Conservation (phyloP, 2,329 filamentous ascomycete genomes). For the Magnaporthiopsis rhizophila region DNA sequence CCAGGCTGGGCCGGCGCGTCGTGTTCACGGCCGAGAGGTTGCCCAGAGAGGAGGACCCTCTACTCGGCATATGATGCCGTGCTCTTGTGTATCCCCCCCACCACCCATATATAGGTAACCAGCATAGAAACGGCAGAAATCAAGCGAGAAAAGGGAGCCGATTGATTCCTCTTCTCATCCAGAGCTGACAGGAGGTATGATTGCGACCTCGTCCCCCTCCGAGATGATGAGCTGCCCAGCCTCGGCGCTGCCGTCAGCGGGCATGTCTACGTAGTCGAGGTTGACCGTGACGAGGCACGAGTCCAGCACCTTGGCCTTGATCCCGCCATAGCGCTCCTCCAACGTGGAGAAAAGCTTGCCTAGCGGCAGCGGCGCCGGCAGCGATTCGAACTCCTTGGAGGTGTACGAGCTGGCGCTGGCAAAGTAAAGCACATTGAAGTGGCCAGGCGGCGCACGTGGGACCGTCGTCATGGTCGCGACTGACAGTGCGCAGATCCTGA, state of each 20-base stretch:
- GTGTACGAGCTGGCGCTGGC: conserved; percentile 67
- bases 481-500: conserved; percentile 4
- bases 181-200: conserved; percentile 83
- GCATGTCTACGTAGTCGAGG: conserved; percentile 68
- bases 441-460: conserved; percentile 45
- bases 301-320: conserved; percentile 58
- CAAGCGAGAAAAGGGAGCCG: neutral
- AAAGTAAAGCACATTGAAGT: conserved; percentile 79
- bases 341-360: conserved; percentile 56
- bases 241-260: conserved; percentile 32
- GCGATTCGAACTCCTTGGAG: conserved; percentile 53
- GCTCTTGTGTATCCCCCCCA: conserved; percentile 7
- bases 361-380: conserved; percentile 59
- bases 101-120: neutral
- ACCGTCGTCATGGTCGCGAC: conserved; percentile 24
- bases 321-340: conserved; percentile 62
- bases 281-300: conserved; percentile 75
- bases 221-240: conserved; percentile 45
- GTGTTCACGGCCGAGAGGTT: neutral
- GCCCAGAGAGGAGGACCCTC: conserved; percentile 13
- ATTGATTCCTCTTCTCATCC: conserved; percentile 40
- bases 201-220: conserved; percentile 74
- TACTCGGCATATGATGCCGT: conserved; percentile 14
- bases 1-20: neutral
- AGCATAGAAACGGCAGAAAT: neutral